Evolutionary conservation across 192 early-diverging fungal species (phyloP).

Genomic region (Coemansia sp.): DNA sequence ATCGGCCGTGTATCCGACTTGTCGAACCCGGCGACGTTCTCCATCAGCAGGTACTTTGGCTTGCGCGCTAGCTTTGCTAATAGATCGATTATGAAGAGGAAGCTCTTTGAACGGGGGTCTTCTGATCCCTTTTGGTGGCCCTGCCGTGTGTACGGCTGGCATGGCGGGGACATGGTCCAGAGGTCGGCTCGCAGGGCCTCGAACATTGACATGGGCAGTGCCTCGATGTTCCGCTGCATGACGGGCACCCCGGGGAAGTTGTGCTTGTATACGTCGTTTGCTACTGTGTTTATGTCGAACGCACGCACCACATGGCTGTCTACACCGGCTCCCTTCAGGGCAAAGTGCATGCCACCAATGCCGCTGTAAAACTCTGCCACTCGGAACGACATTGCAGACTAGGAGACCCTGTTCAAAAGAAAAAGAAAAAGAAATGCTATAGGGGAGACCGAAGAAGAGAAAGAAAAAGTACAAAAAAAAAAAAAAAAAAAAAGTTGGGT

Average conservation of each 20-base stretch:
- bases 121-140: conserved; percentile 69
- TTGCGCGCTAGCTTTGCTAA: conserved; percentile 54
- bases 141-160: conserved; percentile 77
- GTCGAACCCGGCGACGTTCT: conserved; percentile 84
- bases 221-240: conserved; percentile 62
- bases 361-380: conserved; percentile 58
- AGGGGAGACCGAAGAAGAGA: neutral
- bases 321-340: conserved; percentile 59
- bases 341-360: conserved; percentile 71
- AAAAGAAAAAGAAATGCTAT: neutral
- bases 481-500: neutral
- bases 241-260: conserved; percentile 57
- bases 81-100: conserved; percentile 69
- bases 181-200: conserved; percentile 65
- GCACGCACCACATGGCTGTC: conserved; percentile 69
- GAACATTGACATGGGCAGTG: conserved; percentile 58
- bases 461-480: neutral
- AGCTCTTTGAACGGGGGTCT: conserved; percentile 70
- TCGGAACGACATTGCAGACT: conserved; percentile 19
- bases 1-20: conserved; percentile 60
- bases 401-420: neutral
- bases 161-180: conserved; percentile 81
- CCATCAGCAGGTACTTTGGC: conserved; percentile 68
- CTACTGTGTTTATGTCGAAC: conserved; percentile 93
- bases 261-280: conserved; percentile 74